phyloP scores from a whole-genome alignment of 805 yeast species.

The Metschnikowia vanudenii region DNA sequence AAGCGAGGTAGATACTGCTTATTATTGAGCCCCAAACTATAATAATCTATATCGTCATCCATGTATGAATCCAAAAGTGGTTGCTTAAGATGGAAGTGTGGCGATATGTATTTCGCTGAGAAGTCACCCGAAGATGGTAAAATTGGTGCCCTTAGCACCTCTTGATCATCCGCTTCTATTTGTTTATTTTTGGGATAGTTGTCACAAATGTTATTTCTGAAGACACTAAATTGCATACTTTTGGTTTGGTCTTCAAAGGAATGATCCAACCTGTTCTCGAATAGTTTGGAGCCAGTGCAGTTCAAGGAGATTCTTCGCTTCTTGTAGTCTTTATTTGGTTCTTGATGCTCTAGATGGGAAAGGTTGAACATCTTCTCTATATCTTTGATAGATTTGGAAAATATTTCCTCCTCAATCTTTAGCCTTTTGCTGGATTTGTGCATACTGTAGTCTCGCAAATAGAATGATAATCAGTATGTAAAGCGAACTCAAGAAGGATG shows the following conservation, averaged over 20 bases:
- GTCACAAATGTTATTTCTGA: no score
- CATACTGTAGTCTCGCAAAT: slow-evolving; percentile 5
- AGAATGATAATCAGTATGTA: no score
- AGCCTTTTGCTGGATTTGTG: slow-evolving; percentile 17
- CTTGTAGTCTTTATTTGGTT: neutral
- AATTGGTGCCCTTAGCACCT: no score
- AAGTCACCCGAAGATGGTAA: no score
- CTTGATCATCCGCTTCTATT: no score
- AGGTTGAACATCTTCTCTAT: slow-evolving; percentile 18
- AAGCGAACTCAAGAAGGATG: no score
- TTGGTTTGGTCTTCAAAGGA: no score
- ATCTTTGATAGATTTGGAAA: slow-evolving; percentile 18
- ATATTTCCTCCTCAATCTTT: slow-evolving; percentile 17
- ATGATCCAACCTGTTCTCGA: no score
- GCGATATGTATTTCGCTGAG: neutral
- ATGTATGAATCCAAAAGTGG: slow-evolving; percentile 10
- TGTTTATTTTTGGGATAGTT: no score
- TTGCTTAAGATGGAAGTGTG: neutral
- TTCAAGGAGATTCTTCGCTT: no score
- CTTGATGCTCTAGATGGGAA: slow-evolving; percentile 7
- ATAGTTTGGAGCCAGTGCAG: no score
- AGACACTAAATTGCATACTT: no score
- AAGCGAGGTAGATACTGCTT: slow-evolving; percentile 15
- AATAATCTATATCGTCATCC: slow-evolving; percentile 15
- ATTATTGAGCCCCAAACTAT: slow-evolving; percentile 16